A percentile compares a stretch with the other conserved stretches of the same genome.
phyloP scores from a whole-genome alignment of 495 filamentous ascomycete genomes.

The Neurospora tetraspora region DNA sequence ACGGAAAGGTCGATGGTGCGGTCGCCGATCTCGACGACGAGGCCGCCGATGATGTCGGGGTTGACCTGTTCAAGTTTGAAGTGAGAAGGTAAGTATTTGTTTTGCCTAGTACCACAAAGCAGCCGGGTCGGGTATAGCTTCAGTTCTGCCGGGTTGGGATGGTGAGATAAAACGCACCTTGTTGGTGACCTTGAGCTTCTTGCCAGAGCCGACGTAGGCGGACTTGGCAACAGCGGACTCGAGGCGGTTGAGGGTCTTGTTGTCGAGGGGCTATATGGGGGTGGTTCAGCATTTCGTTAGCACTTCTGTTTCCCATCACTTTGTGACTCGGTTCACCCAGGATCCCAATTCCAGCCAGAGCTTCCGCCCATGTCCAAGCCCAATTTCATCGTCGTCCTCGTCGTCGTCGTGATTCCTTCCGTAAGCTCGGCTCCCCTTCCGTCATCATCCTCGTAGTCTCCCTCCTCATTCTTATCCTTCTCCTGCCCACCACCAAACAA shows the following conservation, averaged over 20 bases:
- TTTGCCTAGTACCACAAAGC: not conserved
- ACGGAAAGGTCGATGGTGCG: slow-evolving; percentile 96
- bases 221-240: slow-evolving; percentile 87
- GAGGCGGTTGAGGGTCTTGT: slow-evolving; percentile 71
- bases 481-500: not conserved
- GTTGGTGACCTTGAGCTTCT: slow-evolving; percentile 95
- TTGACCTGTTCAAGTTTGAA: slow-evolving; percentile 53
- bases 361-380: not conserved
- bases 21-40: slow-evolving; percentile 94
- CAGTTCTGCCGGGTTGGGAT: not conserved
- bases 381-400: not conserved
- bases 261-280: slow-evolving; percentile 63
- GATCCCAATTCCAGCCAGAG: not conserved
- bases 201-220: slow-evolving; percentile 74
- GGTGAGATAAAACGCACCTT: slow-evolving; percentile 48
- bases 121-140: not conserved
- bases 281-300: not conserved
- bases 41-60: slow-evolving; percentile 85
- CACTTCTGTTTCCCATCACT: not conserved
- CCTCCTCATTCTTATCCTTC: not conserved
- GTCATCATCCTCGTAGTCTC: not conserved
- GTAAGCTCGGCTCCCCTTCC: not conserved
- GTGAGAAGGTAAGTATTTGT: not conserved
- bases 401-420: not conserved
- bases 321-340: not conserved